A percentile compares a stretch with the other conserved stretches of the same genome.
Evolutionary conservation across 2,329 filamentous ascomycete species (phyloP).

Genomic region (Colletotrichum echinochloae): DNA sequence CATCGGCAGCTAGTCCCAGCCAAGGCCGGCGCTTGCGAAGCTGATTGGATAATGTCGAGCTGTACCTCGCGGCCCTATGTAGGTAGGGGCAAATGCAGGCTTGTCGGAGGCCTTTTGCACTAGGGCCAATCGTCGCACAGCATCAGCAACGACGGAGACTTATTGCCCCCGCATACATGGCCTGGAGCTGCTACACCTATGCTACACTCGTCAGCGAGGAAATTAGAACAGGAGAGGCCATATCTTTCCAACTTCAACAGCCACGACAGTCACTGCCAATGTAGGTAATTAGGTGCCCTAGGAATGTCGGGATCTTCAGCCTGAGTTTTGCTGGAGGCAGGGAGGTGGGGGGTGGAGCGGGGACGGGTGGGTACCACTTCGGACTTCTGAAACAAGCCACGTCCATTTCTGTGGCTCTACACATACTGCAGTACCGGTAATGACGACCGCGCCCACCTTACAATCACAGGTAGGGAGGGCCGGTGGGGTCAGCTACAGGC

Average conservation of each 20-base stretch:
- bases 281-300: neutral
- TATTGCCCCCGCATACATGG: neutral
- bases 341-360: neutral
- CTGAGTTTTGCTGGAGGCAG: neutral
- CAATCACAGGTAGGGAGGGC: neutral
- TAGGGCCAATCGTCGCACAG: neutral
- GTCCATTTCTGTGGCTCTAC: constrained; percentile 17
- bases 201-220: neutral
- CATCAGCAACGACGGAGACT: neutral
- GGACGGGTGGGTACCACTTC: neutral
- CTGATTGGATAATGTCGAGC: constrained; percentile 11
- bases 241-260: neutral
- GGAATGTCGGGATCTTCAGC: neutral
- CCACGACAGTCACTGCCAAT: neutral
- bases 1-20: neutral
- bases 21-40: constrained; percentile 17
- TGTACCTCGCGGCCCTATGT: constrained; percentile 21
- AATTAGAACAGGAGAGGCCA: neutral
- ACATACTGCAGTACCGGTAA: too few species aligned
- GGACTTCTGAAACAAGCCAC: constrained; percentile 37
- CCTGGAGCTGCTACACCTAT: neutral
- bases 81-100: constrained; percentile 14
- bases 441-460: neutral
- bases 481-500: constrained; percentile 1
- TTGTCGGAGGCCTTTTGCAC: neutral